Conservation (phyloP, 2,329 filamentous ascomycete genomes). For the Didymella pomorum region DNA sequence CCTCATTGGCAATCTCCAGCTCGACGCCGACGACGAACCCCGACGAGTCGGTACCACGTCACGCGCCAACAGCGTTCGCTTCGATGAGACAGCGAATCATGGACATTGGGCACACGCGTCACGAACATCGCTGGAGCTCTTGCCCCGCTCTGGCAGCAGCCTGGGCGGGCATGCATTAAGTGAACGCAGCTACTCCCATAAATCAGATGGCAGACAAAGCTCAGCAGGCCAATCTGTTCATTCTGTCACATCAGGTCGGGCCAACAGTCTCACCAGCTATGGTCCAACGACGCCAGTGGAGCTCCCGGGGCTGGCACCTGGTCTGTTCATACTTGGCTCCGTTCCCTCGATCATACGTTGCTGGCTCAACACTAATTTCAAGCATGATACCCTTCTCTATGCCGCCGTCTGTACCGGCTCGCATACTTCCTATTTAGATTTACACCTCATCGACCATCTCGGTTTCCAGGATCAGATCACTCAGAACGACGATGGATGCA, state of each 20-base stretch:
- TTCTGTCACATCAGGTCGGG: constrained; percentile 79
- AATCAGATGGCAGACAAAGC: constrained; percentile 93
- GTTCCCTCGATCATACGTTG: constrained; percentile 95
- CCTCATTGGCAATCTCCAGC: constrained; percentile 79
- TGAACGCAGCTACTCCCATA: constrained; percentile 91
- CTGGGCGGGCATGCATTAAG: constrained; percentile 82
- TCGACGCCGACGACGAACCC: constrained; percentile 87
- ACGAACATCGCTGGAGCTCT: constrained; percentile 83
- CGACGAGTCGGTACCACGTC: constrained; percentile 86
- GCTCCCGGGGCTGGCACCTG: constrained; percentile 78
- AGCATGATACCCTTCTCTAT: constrained; percentile 87
- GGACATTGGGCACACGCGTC: constrained; percentile 86
- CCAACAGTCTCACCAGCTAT: constrained; percentile 73
- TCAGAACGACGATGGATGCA: constrained; percentile 69
- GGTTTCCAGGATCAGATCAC: constrained; percentile 73
- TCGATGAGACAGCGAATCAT: constrained; percentile 94
- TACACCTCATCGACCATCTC: constrained; percentile 76
- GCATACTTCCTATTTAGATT: constrained; percentile 83
- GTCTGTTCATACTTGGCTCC: constrained; percentile 83
- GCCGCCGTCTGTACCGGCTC: constrained; percentile 93
- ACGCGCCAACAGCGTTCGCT: constrained; percentile 94
- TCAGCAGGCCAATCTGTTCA: constrained; percentile 86
- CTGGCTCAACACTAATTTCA: constrained; percentile 91
- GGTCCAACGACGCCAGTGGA: constrained; percentile 82
- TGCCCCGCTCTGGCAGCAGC: constrained; percentile 79